Base-by-base conservation (phyloP, 2,329 filamentous ascomycete species). In the Colletotrichum aenigma region DNA sequence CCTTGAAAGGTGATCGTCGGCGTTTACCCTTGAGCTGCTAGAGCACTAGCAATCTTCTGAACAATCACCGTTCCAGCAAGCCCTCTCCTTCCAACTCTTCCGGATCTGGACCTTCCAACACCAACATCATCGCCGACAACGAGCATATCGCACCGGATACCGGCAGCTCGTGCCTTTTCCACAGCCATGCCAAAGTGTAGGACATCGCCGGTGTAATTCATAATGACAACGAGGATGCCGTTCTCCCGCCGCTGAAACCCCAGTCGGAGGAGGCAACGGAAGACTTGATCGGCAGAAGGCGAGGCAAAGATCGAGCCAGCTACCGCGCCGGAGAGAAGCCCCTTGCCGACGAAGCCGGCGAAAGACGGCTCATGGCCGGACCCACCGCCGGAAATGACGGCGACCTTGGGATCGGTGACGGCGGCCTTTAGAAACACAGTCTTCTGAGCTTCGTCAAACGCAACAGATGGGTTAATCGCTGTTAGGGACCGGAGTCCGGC, bases 341-440 rank as follows among this genome's bases (percentile, higher is more conserved):
- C 95, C 16, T 88, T 87, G 26, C 95, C 95, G 13, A 97, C 95
- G 81, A 94, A 95, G 61, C 91, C 93, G 5, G 92, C 91, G 83
- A 96, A 96, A 76, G 92, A 93, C 32, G 95, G 94, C 81, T 97
- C 95, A 81, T 97, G 95, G 76, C 95, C 95, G n/a, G 92, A 93
- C 69, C 66, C 66, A 26, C 66, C 66, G 66, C 68, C 68, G 5
- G 78, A 79, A 32, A 81, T 74, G 71, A 95, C 61, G 34, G 68
- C 56, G 36, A 70, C 68, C 18, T 62, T 62, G 13, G 68, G 18
- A 4, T 34, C 18, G 12, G 38, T 55, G 34, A 48, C 26, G 32
- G 56, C 68, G n/a, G 30, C 28, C 48, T 58, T 58, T 10, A 79
- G 78, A 36, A 72, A 80, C 36, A 82, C 78, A 26, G 79, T 80